Evolutionary conservation across 352 stramenopile species (phyloP).

Genomic region (Phytophthora ramorum): DNA sequence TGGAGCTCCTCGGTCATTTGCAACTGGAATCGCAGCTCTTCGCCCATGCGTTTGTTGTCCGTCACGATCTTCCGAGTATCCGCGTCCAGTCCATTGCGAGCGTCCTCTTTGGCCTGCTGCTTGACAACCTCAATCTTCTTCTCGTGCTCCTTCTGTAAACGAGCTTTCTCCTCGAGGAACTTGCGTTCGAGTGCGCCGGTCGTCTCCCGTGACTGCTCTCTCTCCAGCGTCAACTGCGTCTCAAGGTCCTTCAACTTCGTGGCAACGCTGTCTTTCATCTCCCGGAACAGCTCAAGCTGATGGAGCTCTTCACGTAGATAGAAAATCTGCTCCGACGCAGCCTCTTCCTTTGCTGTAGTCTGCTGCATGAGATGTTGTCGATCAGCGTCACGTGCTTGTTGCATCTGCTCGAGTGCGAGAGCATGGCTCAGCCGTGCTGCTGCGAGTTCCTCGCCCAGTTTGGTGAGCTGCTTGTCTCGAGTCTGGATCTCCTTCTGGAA

Average conservation of each 20-base stretch:
- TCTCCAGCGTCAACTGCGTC: conserved; percentile 61
- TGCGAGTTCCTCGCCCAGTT: conserved; percentile 87
- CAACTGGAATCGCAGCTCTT: conserved; percentile 93
- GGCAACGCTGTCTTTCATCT: conserved; percentile 73
- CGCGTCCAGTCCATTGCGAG: conserved; percentile 88
- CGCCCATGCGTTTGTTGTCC: conserved; percentile 93
- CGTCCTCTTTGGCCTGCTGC: conserved; percentile 89
- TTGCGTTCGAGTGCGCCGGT: conserved; percentile 84
- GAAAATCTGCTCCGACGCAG: conserved; percentile 60
- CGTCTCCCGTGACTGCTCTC: conserved; percentile 57
- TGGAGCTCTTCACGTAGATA: conserved; percentile 72
- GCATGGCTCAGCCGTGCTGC: conserved; percentile 63
- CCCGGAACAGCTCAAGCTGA: conserved; percentile 70
- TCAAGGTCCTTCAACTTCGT: conserved; percentile 69
- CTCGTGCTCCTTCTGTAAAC: conserved; percentile 86
- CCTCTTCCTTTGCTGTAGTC: conserved; percentile 56
- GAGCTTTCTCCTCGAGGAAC: conserved; percentile 88
- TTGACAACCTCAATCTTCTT: conserved; percentile 88
- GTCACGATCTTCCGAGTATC: conserved; percentile 93
- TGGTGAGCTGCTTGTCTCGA: conserved; percentile 74
- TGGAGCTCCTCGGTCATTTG: conserved; percentile 92
- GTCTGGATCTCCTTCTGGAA: conserved; percentile 94
- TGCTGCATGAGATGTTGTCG: conserved; percentile 57
- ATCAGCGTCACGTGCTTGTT: conserved; percentile 54
- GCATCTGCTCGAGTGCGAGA: conserved; percentile 62